These are phyloP conservation scores for Russula dissimulans DNA, from an alignment of 768 basidiomycete genomes.

Conservation along the genomic window DNA sequence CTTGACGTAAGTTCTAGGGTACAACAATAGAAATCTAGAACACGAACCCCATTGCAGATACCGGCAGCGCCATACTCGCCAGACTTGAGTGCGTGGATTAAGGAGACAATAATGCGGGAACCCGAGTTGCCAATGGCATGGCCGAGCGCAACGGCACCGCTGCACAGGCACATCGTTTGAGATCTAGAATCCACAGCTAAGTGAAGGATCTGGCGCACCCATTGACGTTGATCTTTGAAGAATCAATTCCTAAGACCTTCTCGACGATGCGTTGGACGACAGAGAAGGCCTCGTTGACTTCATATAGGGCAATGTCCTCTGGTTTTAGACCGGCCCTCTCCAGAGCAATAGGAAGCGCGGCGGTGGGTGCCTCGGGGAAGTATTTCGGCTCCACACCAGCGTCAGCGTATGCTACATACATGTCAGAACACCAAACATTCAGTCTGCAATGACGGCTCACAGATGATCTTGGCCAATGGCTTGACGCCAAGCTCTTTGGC, in stretches of 20 bases:
- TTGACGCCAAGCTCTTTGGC: slow-evolving; percentile 84
- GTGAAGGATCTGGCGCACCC: slow-evolving; percentile 43
- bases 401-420: slow-evolving; percentile 78
- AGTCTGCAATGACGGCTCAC: slow-evolving; percentile 40
- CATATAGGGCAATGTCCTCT: slow-evolving; percentile 84
- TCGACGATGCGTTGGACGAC: slow-evolving; percentile 87
- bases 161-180: slow-evolving; percentile 27
- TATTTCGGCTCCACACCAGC: slow-evolving; percentile 94
- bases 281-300: slow-evolving; percentile 98
- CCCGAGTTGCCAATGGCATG: slow-evolving; percentile 97
- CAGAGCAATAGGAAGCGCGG: slow-evolving; percentile 83
- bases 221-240: slow-evolving; percentile 82
- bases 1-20: slow-evolving; percentile 13
- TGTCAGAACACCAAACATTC: not conserved
- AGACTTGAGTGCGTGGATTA: slow-evolving; percentile 82
- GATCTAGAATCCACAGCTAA: not conserved
- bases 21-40: not conserved
- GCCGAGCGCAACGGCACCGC: slow-evolving; percentile 93
- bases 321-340: slow-evolving; percentile 75
- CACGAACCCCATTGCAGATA: slow-evolving; percentile 91
- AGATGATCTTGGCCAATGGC: slow-evolving; percentile 89
- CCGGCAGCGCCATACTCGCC: slow-evolving; percentile 94
- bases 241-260: slow-evolving; percentile 75
- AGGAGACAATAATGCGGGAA: slow-evolving; percentile 86
- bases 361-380: slow-evolving; percentile 91